A percentile compares a stretch with the other conserved stretches of the same genome.
Evolutionary conservation across 2,329 filamentous ascomycete genomes (phyloP).

Genomic region (Pseudogymnoascus destructans): DNA sequence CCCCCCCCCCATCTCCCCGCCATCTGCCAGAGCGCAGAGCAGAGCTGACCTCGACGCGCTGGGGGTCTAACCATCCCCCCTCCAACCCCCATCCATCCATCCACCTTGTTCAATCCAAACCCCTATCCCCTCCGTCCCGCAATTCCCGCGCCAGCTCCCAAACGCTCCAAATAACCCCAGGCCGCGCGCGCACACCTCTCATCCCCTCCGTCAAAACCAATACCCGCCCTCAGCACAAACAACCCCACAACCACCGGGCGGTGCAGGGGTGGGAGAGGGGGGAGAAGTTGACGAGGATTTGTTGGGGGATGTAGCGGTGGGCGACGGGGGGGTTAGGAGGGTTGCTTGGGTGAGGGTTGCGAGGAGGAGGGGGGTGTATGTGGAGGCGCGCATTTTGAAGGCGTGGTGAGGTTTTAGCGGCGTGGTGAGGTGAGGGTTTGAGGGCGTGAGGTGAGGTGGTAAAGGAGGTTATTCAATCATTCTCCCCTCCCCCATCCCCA

Average conservation of each 20-base stretch:
- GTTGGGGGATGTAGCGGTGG: background rate
- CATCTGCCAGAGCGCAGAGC: no score
- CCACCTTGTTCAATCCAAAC: no score
- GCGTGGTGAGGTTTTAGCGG: no score
- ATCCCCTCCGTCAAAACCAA: background rate
- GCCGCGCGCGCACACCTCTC: no score
- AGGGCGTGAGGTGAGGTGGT: background rate
- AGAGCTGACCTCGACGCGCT: background rate
- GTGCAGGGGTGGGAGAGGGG: background rate
- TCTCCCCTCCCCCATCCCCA: no score
- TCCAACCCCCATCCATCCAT: no score
- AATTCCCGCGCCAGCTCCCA: no score
- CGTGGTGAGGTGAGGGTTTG: background rate
- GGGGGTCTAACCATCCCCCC: background rate
- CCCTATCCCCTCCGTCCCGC: background rate
- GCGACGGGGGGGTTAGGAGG: background rate
- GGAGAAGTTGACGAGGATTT: background rate
- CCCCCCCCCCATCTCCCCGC: background rate
- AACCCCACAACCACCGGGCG: background rate
- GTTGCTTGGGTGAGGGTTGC: background rate
- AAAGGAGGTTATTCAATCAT: background rate
- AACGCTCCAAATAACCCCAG: no score
- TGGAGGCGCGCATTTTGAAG: background rate
- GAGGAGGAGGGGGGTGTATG: background rate
- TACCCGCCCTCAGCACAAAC: background rate